Evolutionary conservation across 2,329 filamentous ascomycete species (phyloP).

Genomic region (Exophiala lecanii-corni): DNA sequence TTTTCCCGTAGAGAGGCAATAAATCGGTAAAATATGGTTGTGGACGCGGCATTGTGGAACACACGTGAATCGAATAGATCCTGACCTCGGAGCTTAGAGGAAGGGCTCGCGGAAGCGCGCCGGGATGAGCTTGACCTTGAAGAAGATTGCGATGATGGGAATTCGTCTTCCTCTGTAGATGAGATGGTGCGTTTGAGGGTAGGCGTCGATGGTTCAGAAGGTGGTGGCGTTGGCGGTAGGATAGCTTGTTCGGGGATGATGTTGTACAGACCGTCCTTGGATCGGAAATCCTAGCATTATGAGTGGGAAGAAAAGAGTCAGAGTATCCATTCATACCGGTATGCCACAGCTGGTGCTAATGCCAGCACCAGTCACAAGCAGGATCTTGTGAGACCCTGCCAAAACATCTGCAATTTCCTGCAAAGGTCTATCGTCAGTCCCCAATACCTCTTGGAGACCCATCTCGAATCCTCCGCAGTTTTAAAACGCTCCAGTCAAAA

Average conservation of each 20-base stretch:
- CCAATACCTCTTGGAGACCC: conserved; percentile 27
- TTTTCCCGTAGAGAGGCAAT: conserved; percentile 63
- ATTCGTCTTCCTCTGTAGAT: conserved; percentile 47
- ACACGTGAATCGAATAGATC: conserved; percentile 68
- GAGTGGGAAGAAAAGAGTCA: too few species aligned
- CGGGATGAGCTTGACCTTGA: conserved; percentile 35
- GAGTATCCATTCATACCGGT: conserved; percentile 56
- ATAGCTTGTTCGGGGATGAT: conserved; percentile 58
- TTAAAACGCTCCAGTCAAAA: too few species aligned
- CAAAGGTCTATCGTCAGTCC: conserved; percentile 51
- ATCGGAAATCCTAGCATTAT: conserved; percentile 28
- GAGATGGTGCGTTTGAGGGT: conserved; percentile 10
- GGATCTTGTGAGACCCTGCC: conserved; percentile 62
- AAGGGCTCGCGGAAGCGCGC: conserved; percentile 31
- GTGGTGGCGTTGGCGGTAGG: conserved; percentile 27
- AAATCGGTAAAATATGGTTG: conserved; percentile 68
- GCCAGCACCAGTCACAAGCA: conserved; percentile 67
- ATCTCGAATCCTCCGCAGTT: conserved; percentile 24
- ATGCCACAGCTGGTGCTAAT: conserved; percentile 74
- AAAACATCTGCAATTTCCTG: conserved; percentile 62
- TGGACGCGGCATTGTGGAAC: conserved; percentile 63
- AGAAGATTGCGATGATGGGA: conserved; percentile 38
- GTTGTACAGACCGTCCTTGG: conserved; percentile 65
- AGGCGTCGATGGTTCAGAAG: conserved; percentile 24
- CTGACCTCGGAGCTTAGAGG: conserved; percentile 58